A percentile compares a stretch with the other conserved stretches of the same genome.
Evolutionary conservation across 176 grass and related monocot genomes (phyloP).

Genomic region (Triticum dicoccoides): DNA sequence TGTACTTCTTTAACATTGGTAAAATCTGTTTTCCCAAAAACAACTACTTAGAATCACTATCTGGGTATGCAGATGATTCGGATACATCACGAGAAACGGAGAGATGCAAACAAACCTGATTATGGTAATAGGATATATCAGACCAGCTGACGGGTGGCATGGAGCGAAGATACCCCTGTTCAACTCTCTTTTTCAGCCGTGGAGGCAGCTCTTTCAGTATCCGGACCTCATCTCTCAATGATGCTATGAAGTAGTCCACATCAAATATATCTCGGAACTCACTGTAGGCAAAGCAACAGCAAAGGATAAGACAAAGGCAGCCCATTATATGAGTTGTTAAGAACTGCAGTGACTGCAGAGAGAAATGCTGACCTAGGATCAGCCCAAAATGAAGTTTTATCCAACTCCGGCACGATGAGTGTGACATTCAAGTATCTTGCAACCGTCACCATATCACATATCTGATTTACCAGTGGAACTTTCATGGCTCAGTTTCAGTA

Average conservation of each 20-base stretch:
- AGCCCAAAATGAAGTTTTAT: constrained; percentile 94
- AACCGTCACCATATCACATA: constrained; percentile 96
- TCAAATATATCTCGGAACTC: constrained; percentile 98
- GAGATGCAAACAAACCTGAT: constrained; percentile 53
- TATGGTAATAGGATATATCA: constrained; percentile 73
- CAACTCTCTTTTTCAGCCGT: constrained; percentile 71
- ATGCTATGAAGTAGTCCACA: constrained; percentile 88
- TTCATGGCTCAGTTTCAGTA: constrained; percentile 23
- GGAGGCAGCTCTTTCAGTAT: constrained; percentile 86
- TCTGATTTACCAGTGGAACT: constrained; percentile 42
- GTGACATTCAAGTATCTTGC: constrained; percentile 91
- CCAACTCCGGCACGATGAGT: constrained; percentile 85
- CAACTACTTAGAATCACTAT: constrained; percentile 34
- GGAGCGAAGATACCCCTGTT: constrained; percentile 61
- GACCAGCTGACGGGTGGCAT: constrained; percentile 96
- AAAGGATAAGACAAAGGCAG: background rate
- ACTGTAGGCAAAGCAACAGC: constrained; percentile 35
- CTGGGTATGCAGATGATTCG: constrained; percentile 23
- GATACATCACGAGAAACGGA: background rate
- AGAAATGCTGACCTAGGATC: constrained; percentile 67
- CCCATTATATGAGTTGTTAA: background rate
- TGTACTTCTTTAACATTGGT: constrained; percentile 78
- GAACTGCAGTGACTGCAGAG: background rate
- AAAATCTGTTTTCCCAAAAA: constrained; percentile 74
- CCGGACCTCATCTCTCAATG: constrained; percentile 78